Base-by-base conservation (phyloP, 495 filamentous ascomycete genomes). In the Penicillium lividum region DNA sequence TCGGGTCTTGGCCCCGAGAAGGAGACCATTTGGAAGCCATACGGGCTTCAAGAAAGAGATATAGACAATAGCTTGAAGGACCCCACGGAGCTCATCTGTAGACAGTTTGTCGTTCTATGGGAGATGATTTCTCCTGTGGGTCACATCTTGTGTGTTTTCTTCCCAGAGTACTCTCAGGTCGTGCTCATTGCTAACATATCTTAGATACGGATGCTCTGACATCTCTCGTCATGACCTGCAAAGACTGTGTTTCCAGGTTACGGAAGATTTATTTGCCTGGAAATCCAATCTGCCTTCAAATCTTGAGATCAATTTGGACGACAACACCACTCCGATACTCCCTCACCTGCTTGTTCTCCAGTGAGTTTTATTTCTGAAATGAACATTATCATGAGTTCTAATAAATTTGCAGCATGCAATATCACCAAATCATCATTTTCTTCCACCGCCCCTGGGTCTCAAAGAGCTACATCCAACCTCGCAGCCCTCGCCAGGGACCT, bases 361-460 rank as follows among this genome's bases (percentile, higher is more conserved):
- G 79, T 82, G 69, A 58, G 68, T 8, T 28, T 25, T 16, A 16
- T 40, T 13, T 16, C n/a, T 40, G 3, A 16, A 5, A 13, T 40
- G 6, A 16, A 5, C 15, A 16, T 40, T 1, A 16, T 4, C 4
- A 5, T 15, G 33, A 43, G 30, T 16, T 43, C 47, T 65, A 27
- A 65, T 6, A 11, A 9, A 10, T n/a, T 27, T n/a, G n/a, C 46
- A 81, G 78, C 51, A 79, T 82, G 71, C 78, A 82, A 79, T 82
- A 81, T 53, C 74, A 82, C 56, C 76, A 79, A 58, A 78, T 77
- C 4, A 67, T 82, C 40, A 80, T 82, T 44, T 80, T 80, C 60
- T 73, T 77, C 58, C 75, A 81, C 52, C 68, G 78, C 9, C 79
- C 79, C 15, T 82, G 76, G 72, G 73, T 82, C 7, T 81, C 79